phyloP scores from a whole-genome alignment of 2,329 filamentous ascomycete genomes.

The Corynespora cassiicola region DNA sequence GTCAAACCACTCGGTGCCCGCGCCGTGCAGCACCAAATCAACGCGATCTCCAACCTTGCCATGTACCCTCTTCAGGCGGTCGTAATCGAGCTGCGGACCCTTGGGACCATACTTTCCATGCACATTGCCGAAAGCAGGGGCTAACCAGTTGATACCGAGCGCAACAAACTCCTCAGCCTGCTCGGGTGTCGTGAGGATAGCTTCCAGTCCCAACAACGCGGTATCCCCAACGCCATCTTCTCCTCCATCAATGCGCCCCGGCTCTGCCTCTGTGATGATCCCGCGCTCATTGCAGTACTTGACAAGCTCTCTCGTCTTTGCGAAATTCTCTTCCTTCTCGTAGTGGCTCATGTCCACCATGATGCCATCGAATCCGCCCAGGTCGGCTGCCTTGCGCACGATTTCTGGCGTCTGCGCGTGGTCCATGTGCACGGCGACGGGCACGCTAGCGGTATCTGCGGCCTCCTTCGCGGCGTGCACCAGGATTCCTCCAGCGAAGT shows the following conservation, averaged over 20 bases:
- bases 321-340: conserved; percentile 73
- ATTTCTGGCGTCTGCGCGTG: conserved; percentile 70
- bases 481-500: conserved; percentile 63
- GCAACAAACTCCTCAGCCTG: conserved; percentile 74
- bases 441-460: conserved; percentile 46
- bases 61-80: conserved; percentile 51
- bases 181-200: conserved; percentile 70
- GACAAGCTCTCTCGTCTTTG: conserved; percentile 67
- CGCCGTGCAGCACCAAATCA: conserved; percentile 64
- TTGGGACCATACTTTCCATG: conserved; percentile 75
- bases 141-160: conserved; percentile 76
- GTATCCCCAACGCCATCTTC: conserved; percentile 78
- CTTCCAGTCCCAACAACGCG: conserved; percentile 61
- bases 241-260: conserved; percentile 73
- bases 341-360: conserved; percentile 76
- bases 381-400: conserved; percentile 65
- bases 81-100: conserved; percentile 57
- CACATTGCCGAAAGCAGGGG: conserved; percentile 78
- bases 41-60: conserved; percentile 57
- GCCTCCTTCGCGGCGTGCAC: conserved; percentile 55
- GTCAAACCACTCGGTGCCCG: conserved; percentile 60
- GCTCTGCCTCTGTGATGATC: conserved; percentile 75
- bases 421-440: conserved; percentile 70
- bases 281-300: conserved; percentile 68
- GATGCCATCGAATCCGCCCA: conserved; percentile 41